Base-by-base conservation (phyloP, 139 green algal species). In the Zygnema circumcarinatum region DNA sequence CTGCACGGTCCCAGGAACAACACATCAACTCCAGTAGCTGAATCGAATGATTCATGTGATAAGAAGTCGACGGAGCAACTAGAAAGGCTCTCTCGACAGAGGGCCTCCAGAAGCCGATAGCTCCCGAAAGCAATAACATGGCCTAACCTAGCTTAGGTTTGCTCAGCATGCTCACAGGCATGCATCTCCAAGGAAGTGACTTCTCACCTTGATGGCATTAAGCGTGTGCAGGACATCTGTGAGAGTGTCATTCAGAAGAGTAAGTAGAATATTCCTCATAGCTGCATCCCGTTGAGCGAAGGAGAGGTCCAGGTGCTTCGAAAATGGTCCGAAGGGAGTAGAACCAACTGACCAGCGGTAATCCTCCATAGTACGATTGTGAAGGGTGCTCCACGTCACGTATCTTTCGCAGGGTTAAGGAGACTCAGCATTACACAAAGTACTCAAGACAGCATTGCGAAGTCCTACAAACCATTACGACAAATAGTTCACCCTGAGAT, bases 241-340 rank as follows among this genome's bases (percentile, higher is more conserved):
- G 36, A 89, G 22, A 31, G 73, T 76, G 32, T 54, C 16, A 68
- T 85, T 85, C 29, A 89, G 74, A 22, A 73, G 52, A 2, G 74
- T 79, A 31, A 79, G 33, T 38, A 89, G 2, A 40, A 85, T 22
- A 42, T 89, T 89, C 54, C 83, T 53, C 73, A 75, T 11, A 36
- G 83, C 83, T 22, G 36, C 72, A 1, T 83, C 73, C 3, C 22
- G 16, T 36, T 38, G 42, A 25, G 72, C 7, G 67, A 79, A 0
- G 3, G 80, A 54, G 53, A 82, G 21, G 22, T 86, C 42, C 36
- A 67, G 53, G 16, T n/a, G 68, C 2, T 56, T 31, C 32, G 80
- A 86, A 36, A 88, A 79, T 31, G 72, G 72, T 53, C 83, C 83
- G 3, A 89, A 85, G 21, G 84, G 84, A 32, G 84, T 89, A 31